These are phyloP conservation scores for Podila epicladia DNA, from an alignment of 192 early-diverging fungal species.

Conservation along the genomic window DNA sequence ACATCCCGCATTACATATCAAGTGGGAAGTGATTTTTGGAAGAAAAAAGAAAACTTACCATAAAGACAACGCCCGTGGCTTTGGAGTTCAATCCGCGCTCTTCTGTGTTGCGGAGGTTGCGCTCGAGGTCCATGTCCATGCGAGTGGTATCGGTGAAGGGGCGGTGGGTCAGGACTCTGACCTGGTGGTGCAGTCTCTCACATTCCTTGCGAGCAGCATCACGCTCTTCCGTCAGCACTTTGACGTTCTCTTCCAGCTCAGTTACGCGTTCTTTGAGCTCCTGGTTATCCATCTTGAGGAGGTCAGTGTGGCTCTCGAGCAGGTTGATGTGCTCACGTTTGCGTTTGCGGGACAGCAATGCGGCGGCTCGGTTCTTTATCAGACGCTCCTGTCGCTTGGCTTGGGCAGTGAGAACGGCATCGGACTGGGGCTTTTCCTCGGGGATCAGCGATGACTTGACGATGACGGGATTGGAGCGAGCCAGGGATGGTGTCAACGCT, in stretches of 20 bases:
- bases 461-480: conserved; percentile 43
- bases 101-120: conserved; percentile 25
- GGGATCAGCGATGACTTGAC: conserved; percentile 46
- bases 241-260: conserved; percentile 66
- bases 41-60: conserved; percentile 55
- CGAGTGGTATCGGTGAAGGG: conserved; percentile 8
- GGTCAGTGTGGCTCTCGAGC: conserved; percentile 70
- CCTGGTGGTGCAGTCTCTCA: conserved; percentile 16
- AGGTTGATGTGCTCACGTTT: conserved; percentile 86
- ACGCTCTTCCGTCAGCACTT: conserved; percentile 64
- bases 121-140: conserved; percentile 49
- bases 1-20: no score
- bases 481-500: conserved; percentile 32
- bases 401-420: conserved; percentile 52
- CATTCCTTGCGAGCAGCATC: conserved; percentile 53
- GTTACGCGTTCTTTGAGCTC: conserved; percentile 64
- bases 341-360: conserved; percentile 86
- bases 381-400: conserved; percentile 87
- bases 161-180: conserved; percentile 21
- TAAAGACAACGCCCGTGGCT: conserved; percentile 67
- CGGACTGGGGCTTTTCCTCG: conserved; percentile 50
- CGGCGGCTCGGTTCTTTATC: conserved; percentile 93
- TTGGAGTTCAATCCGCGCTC: conserved; percentile 55
- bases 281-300: conserved; percentile 67
- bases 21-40: neutral